Evolutionary conservation across 768 basidiomycete species (phyloP), one percentile per base, ranked within the genome.

Genomic region (Boletus rubroflammeus): DNA sequence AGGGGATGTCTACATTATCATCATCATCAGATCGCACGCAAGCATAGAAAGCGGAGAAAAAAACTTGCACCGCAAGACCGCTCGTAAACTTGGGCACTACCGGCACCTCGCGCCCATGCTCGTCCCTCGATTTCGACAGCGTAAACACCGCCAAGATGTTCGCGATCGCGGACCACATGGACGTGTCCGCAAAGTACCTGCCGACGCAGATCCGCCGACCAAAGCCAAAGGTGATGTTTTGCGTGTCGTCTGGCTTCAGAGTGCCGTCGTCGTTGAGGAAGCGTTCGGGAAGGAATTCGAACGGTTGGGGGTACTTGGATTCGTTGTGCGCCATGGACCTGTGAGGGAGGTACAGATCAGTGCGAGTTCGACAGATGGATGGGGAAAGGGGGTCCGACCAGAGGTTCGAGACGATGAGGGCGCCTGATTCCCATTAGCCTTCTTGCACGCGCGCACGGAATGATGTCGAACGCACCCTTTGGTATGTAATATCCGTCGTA

Each of bases 401-500:
- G 10, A 61, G 47, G 21, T 61, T 61, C 3, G 51, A 47, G 15
- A 57, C 3, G 38, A 61, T 28, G 11, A 61, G 25, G 21, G 53
- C 26, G 9, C 58, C 58, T 59, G 28, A 25, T 19, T 13, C 21
- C 13, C 3, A 6, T 47, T 9, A 48, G 41, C 29, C 3, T 23
- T 13, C 14, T 21, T 23, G 34, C 26, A 31, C n/a, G 8, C n/a
- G 28, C 11, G 14, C 21, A 39, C 7, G 25, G 41, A 25, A 35
- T 6, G 15, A 17, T 35, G 35, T 29, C n/a, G 14, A 42, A 60
- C 43, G 25, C 32, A 51, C 53, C 56, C 51, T 74, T 73, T 8
- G 82, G 83, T 44, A 85, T 84, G 9, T 76, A 63, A 54, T 79
- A 78, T 13, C 75, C 73, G 23, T 69, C 65, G 51, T 77, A 78